Evolutionary conservation across 345 rosid species (phyloP).

Genomic region (Acer yangbiense): DNA sequence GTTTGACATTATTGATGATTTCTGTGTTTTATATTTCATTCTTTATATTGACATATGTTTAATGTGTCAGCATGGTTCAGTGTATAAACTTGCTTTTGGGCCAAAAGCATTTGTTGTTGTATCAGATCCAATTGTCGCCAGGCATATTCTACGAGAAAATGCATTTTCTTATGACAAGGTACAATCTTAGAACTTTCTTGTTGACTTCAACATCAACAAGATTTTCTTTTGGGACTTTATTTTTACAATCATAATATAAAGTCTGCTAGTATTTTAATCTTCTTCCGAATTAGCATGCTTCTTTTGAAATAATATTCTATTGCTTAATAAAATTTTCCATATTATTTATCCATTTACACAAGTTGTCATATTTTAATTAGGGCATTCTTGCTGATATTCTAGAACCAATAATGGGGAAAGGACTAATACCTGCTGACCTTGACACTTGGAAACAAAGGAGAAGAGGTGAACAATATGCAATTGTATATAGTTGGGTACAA

Average conservation of each 20-base stretch:
- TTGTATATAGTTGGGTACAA: background rate
- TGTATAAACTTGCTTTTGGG: conserved; percentile 96
- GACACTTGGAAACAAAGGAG: conserved; percentile 95
- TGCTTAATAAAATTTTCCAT: background rate
- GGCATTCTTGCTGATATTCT: conserved; percentile 98
- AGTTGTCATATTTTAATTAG: conserved; percentile 36
- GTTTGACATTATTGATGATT: conserved; percentile 9
- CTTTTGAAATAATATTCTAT: background rate
- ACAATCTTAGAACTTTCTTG: conserved; percentile 9
- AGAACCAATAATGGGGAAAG: conserved; percentile 98
- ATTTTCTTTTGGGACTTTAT: background rate
- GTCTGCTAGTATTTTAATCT: background rate
- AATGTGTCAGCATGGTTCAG: conserved; percentile 77
- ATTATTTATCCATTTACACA: conserved; percentile 11
- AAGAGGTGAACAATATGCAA: conserved; percentile 57
- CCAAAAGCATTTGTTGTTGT: conserved; percentile 97
- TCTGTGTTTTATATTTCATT: background rate
- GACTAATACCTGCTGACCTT: conserved; percentile 94
- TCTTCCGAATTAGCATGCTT: background rate
- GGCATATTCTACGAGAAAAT: conserved; percentile 83
- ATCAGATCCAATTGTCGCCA: conserved; percentile 87
- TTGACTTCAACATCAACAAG: background rate
- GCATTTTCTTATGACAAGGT: conserved; percentile 96
- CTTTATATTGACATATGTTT: conserved; percentile 12
- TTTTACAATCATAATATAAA: background rate